These are phyloP conservation scores for Vitis labrusca DNA, from an alignment of 164 flowering plant species.

Conservation along the genomic window DNA sequence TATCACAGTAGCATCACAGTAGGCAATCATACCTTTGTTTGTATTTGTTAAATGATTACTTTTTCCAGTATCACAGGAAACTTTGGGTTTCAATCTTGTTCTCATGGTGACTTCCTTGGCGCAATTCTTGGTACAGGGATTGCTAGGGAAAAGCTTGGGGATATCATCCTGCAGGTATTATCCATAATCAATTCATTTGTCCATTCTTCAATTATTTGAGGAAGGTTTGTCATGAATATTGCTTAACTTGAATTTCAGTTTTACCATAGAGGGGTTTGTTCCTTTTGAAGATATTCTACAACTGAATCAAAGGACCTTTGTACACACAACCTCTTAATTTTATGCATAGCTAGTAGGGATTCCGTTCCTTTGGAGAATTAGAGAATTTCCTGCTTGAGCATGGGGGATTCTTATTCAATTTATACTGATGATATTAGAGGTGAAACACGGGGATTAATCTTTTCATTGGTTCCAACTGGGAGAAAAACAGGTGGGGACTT, in stretches of 20 bases:
- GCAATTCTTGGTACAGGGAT: conserved; percentile 92
- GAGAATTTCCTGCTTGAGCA: background rate
- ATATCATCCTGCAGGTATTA: conserved; percentile 81
- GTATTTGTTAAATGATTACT: conserved; percentile 10
- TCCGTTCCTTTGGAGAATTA: background rate
- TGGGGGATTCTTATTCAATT: background rate
- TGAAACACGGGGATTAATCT: background rate
- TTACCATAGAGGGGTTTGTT: too few relatives aligned
- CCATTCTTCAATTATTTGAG: too few relatives aligned
- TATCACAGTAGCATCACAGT: background rate
- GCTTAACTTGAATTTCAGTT: too few relatives aligned
- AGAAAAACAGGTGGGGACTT: background rate
- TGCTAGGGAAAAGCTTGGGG: conserved; percentile 87
- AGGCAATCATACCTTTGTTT: background rate
- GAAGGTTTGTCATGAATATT: too few relatives aligned
- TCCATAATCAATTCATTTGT: too few relatives aligned
- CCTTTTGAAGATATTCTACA: too few relatives aligned
- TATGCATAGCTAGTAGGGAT: background rate
- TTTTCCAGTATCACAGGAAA: conserved; percentile 78
- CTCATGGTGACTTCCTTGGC: conserved; percentile 96
- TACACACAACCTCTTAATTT: background rate
- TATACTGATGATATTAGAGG: background rate
- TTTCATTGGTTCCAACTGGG: background rate
- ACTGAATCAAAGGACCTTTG: too few relatives aligned
- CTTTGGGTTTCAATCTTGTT: conserved; percentile 78